These are phyloP conservation scores for Erodium texanum DNA, from an alignment of 441 rosid genomes.

Conservation along the genomic window DNA sequence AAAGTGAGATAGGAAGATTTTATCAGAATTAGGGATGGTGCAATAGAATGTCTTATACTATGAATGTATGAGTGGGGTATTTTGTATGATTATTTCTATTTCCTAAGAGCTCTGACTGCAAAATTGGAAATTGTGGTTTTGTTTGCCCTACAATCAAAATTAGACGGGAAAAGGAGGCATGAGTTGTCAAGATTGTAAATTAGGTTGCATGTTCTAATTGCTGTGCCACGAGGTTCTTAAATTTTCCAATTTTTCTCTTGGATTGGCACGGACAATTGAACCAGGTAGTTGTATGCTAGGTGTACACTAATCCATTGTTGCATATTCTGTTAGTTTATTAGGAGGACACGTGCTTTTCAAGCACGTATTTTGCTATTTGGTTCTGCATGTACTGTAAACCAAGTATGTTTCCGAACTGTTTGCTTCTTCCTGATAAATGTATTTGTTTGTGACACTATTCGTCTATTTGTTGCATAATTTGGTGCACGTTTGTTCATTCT, in stretches of 20 bases:
- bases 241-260: neutral
- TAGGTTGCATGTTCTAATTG: neutral
- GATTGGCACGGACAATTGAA: neutral
- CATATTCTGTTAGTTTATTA: neutral
- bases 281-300: neutral
- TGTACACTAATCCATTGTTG: neutral
- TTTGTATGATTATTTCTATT: neutral
- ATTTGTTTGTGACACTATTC: neutral
- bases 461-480: constrained; percentile 10
- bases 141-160: neutral
- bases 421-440: neutral
- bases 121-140: neutral
- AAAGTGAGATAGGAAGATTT: neutral
- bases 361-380: neutral
- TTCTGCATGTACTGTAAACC: neutral
- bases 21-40: neutral
- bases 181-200: neutral
- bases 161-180: neutral
- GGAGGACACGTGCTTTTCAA: neutral
- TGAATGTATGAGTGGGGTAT: neutral
- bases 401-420: neutral
- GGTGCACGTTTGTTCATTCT: neutral
- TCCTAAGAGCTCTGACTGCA: neutral
- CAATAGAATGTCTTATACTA: neutral
- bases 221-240: neutral